Conservation (phyloP, 2,329 filamentous ascomycete species). For the Arthrobotrys iridis region DNA sequence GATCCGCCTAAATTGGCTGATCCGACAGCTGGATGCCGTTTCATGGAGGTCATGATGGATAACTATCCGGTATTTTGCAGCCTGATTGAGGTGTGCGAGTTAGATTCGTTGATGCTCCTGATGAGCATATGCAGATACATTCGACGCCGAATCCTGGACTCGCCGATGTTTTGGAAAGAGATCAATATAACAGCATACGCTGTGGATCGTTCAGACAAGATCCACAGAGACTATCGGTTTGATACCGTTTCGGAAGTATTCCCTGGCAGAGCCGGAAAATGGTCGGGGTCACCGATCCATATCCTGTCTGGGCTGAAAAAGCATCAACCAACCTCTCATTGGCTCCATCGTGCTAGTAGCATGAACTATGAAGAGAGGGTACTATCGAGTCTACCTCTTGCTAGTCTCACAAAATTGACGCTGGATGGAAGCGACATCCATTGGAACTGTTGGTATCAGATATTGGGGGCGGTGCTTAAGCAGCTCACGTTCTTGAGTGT, state of each 20-base stretch:
- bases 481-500: constrained; percentile 50
- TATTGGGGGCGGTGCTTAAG: constrained; percentile 25
- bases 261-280: constrained; percentile 39
- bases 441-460: constrained; percentile 51
- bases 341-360: constrained; percentile 26
- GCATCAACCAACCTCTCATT: constrained; percentile 39
- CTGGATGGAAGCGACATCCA: constrained; percentile 48
- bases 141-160: constrained; percentile 36
- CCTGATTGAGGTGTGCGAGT: constrained; percentile 44
- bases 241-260: constrained; percentile 40
- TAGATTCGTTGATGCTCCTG: constrained; percentile 44
- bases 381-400: constrained; percentile 40
- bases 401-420: constrained; percentile 44
- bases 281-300: constrained; percentile 46
- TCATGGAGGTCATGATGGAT: constrained; percentile 48
- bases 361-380: constrained; percentile 45
- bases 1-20: constrained; percentile 33
- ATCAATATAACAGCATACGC: constrained; percentile 47
- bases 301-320: constrained; percentile 49
- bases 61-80: constrained; percentile 50
- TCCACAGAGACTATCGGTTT: constrained; percentile 45
- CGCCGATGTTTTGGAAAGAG: constrained; percentile 42
- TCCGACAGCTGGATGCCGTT: constrained; percentile 25
- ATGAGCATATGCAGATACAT: constrained; percentile 48
- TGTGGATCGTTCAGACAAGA: constrained; percentile 20